phyloP scores from a whole-genome alignment of 2,329 filamentous ascomycete species.

The Claviceps sp. region DNA sequence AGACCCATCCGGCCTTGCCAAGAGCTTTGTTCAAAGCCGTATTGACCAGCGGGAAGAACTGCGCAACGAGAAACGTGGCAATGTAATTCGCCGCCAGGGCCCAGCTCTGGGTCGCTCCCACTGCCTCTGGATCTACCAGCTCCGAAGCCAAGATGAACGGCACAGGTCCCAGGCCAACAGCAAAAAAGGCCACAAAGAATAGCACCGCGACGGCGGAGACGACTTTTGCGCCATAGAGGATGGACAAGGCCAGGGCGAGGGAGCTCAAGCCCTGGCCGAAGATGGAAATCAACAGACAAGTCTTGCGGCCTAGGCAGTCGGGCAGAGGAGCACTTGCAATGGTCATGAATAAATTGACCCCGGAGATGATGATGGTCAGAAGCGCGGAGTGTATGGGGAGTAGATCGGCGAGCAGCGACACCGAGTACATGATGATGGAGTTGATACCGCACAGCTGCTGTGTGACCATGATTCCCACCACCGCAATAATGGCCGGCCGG shows the following conservation, averaged over 20 bases:
- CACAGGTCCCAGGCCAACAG: constrained; percentile 79
- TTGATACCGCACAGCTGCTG: constrained; percentile 94
- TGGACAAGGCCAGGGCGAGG: constrained; percentile 65
- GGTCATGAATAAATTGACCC: constrained; percentile 76
- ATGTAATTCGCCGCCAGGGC: constrained; percentile 77
- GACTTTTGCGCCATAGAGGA: constrained; percentile 56
- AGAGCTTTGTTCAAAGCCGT: constrained; percentile 48
- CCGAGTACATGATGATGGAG: constrained; percentile 97
- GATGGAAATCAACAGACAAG: constrained; percentile 70
- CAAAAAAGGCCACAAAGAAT: constrained; percentile 80
- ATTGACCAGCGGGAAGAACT: constrained; percentile 87
- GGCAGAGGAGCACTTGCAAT: constrained; percentile 69
- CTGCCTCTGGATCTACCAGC: constrained; percentile 78
- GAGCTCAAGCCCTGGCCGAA: constrained; percentile 72
- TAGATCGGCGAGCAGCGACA: constrained; percentile 70
- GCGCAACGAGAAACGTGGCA: constrained; percentile 81
- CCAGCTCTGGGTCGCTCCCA: constrained; percentile 84
- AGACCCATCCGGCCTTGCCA: constrained; percentile 67
- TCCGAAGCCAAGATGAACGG: constrained; percentile 91
- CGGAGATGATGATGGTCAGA: constrained; percentile 76
- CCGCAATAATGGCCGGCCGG: constrained; percentile 63
- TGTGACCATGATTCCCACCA: constrained; percentile 80
- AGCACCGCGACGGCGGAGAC: constrained; percentile 73
- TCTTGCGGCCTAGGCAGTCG: constrained; percentile 78
- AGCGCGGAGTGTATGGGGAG: constrained; percentile 70